Base-by-base conservation (phyloP, 768 basidiomycete genomes). In the Dentipellis sp. region DNA sequence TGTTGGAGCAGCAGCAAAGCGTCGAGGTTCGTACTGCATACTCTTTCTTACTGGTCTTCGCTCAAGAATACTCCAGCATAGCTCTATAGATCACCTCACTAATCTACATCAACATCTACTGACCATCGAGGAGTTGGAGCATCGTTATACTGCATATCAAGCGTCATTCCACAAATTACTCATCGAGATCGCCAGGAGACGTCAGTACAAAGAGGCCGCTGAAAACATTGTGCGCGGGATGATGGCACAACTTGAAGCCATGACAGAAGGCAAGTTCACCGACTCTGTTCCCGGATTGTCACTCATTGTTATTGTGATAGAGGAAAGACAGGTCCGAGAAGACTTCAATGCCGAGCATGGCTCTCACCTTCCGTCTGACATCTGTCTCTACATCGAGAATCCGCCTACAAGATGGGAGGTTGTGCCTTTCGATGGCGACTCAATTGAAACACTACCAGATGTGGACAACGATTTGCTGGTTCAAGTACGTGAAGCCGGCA, bases 311-410 rank as follows among this genome's bases (percentile, higher is more conserved):
- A 11, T 50, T 56, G n/a, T 54, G 12, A 64, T 92, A 29, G 90
- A 88, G 71, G 91, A 93, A 67, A 75, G 76, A 19, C 73, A 75
- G 56, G 67, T 79, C 11, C 79, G 91, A 38, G 76, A 78, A 49
- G 77, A 75, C 36, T 93, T 93, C 68, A 88, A 89, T 58, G 74
- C 74, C 3, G 83, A 84, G 48, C 82, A 91, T 51, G 90, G 88
- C 0, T 75, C 75, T 11, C 79, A 86, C 66, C 76, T 93, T 2
- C 90, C 90, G 0, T 78, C 84, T 59, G 91, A 93, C 61, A 76
- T 93, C 39, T 92, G 91, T 65, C 71, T 91, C 14, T 88, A 79
- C 58, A 82, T 91, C 53, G 80, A 79, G 60, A 87, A 91, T 65
- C 68, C 78, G 10, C 90, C 90, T 10, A 89, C 87, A 38, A 76